Base-by-base conservation (phyloP, 2,329 filamentous ascomycete species). In the Penicillium oxalicum region DNA sequence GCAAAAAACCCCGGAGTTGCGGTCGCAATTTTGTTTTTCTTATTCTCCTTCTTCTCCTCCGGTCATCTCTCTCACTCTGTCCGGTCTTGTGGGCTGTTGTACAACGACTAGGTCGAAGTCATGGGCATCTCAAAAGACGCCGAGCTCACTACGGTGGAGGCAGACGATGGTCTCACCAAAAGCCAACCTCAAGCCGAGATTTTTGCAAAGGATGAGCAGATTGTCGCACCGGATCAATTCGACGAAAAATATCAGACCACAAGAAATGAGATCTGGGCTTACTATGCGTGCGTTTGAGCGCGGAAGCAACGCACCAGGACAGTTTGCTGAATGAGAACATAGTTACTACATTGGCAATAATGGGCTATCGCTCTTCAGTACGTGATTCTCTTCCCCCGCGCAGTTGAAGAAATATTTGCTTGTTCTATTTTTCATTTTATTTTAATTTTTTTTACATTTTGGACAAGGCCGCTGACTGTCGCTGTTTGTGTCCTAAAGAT, bases 321-420 rank as follows among this genome's bases (percentile, higher is more conserved):
- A 47, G 58, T 60, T 58, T 60, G 62, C 43, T 49, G 52, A 26
- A 57, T 58, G 42, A 34, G 32, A 34, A 25, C 65, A 62, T 52
- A 70, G 70, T 51, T 85, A 85, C 65, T 86, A 86, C 61, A 77
- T 85, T 44, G 83, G 83, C 40, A 80, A 83, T 61, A 86, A 86
- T 63, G 82, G 82, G 5, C 75, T 76, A 52, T 76, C 75, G 7
- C 70, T 78, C 43, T 84, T 83, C 75, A 84, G 68, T 70, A 51
- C 41, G 63, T 18, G 18, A 18, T 18, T 18, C 2, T 18, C 18
- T 18, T 18, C 18, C 18, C 18, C 18, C 18, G 18, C 18, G 18
- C 18, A 18, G 18, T 18, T 18, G 18, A 18, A 18, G 18, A 18
- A 18, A 18, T 18, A 18, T 18, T 18, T 2, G 18, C 18, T 18